Base-by-base conservation (phyloP, 2,329 filamentous ascomycete species). In the Pyricularia pennisetigena region DNA sequence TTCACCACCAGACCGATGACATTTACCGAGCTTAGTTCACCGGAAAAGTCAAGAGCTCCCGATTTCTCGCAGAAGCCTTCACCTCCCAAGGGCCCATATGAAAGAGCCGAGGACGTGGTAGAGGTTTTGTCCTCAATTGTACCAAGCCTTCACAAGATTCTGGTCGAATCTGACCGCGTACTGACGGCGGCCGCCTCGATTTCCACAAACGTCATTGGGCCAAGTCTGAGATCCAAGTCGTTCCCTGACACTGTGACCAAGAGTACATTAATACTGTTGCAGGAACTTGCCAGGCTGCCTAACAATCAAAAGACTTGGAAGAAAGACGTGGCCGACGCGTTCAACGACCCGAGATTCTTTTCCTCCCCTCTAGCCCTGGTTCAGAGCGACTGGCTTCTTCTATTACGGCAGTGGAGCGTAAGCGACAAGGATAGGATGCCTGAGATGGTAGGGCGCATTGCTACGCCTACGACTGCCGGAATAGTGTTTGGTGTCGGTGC, bases 401-500 rank as follows among this genome's bases (percentile, higher is more conserved):
- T 98, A 16, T 79, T 99, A 26, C 89, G 88, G 57, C 93, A 97
- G 76, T 97, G 94, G 91, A 85, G 88, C 3, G 80, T 94, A 16
- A 87, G 87, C 20, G 95, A 99, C 77, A 97, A 97, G 78, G 94
- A 97, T 68, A 88, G 91, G 64, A 85, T 99, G 79, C 82, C 89
- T 0, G 95, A 99, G 70, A 82, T 97, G 4, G 79, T 98, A 9
- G 83, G 86, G 54, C 90, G 93, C 24, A 86, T 99, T 70, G 89
- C 89, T 6, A 86, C 94, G 4, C 95, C 95, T 6, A 93, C 94
- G 1, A 94, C 94, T 16, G 95, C 96, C 0, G 95, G 95, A 9
- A 96, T 99, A 72, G 94, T 99, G 76, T 99, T 99, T 74, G 95
- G 95, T n/a, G 95, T 99, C 0, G 96, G 96, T 12, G 95, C 95